Evolutionary conservation across 805 yeast species (phyloP).

Genomic region (Nakazawaea peltata): DNA sequence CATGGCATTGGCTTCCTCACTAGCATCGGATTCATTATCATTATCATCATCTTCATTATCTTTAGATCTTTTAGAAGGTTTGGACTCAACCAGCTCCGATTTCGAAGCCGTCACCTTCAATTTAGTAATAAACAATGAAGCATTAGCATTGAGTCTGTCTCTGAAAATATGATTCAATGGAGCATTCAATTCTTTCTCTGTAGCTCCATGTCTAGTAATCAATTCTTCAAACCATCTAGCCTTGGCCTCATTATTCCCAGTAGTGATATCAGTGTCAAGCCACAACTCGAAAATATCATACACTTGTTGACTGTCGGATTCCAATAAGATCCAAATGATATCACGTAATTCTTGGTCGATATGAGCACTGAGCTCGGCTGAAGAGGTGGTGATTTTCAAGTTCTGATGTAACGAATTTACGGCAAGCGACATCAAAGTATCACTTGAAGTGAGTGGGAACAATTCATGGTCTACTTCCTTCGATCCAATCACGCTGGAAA

Average conservation of each 20-base stretch:
- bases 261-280: slow-evolving; percentile 14
- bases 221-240: slow-evolving; percentile 21
- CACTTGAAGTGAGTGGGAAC: slow-evolving; percentile 25
- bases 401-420: slow-evolving; percentile 22
- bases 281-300: slow-evolving; percentile 15
- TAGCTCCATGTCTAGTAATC: slow-evolving; percentile 16
- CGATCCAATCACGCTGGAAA: slow-evolving; percentile 10
- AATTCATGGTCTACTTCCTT: slow-evolving; percentile 19
- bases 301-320: slow-evolving; percentile 15
- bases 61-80: not conserved
- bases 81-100: not conserved
- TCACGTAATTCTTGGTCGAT: slow-evolving; percentile 12
- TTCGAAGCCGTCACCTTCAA: slow-evolving; percentile 6
- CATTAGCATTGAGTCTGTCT: slow-evolving; percentile 21
- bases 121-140: slow-evolving; percentile 19
- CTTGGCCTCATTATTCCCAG: slow-evolving; percentile 11
- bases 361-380: not conserved
- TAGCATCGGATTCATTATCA: slow-evolving; percentile 13
- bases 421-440: slow-evolving; percentile 16
- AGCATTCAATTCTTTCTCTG: slow-evolving; percentile 16
- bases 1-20: slow-evolving; percentile 16
- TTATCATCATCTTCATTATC: slow-evolving; percentile 8
- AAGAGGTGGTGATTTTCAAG: slow-evolving; percentile 14
- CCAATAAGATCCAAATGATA: slow-evolving; percentile 25
- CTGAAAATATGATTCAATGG: slow-evolving; percentile 18